These are phyloP conservation scores for Candida xyloterini DNA, from an alignment of 805 yeast genomes.

Conservation along the genomic window DNA sequence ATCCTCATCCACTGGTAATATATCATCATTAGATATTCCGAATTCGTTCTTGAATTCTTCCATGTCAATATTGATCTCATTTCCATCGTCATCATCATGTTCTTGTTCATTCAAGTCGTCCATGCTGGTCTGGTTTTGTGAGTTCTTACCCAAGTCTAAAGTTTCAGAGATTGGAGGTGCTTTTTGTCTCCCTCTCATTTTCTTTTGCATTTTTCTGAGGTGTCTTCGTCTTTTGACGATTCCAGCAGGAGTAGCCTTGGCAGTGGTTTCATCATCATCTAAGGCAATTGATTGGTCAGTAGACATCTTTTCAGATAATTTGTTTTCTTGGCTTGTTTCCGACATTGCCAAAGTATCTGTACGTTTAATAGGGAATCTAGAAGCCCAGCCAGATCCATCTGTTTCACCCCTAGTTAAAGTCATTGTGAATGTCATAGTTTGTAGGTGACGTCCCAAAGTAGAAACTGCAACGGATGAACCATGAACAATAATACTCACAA, in stretches of 20 bases:
- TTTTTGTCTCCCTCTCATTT: slow-evolving; percentile 16
- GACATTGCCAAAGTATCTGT: slow-evolving; percentile 62
- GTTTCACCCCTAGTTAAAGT: slow-evolving; percentile 72
- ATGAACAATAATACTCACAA: slow-evolving; percentile 56
- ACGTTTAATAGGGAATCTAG: slow-evolving; percentile 80
- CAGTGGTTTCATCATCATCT: slow-evolving; percentile 10
- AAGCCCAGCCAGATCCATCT: slow-evolving; percentile 82
- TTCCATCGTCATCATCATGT: not conserved
- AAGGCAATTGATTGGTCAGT: slow-evolving; percentile 6
- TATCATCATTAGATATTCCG: slow-evolving; percentile 21
- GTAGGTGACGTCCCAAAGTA: slow-evolving; percentile 78
- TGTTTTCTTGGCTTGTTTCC: slow-evolving; percentile 10
- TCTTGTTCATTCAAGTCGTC: slow-evolving; percentile 12
- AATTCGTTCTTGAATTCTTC: slow-evolving; percentile 19
- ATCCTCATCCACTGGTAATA: slow-evolving; percentile 32
- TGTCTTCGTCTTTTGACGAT: slow-evolving; percentile 58
- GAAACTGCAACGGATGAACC: slow-evolving; percentile 59
- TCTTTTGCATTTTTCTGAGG: slow-evolving; percentile 23
- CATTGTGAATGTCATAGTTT: slow-evolving; percentile 90
- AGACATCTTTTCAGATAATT: not conserved
- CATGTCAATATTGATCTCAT: slow-evolving; percentile 1
- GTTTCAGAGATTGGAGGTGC: slow-evolving; percentile 34
- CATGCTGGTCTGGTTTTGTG: slow-evolving; percentile 9
- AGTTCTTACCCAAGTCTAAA: slow-evolving; percentile 33
- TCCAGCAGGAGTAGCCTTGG: slow-evolving; percentile 54